Evolutionary conservation across 208 protist genomes (phyloP).

Genomic region (Trypanosoma rangeli): DNA sequence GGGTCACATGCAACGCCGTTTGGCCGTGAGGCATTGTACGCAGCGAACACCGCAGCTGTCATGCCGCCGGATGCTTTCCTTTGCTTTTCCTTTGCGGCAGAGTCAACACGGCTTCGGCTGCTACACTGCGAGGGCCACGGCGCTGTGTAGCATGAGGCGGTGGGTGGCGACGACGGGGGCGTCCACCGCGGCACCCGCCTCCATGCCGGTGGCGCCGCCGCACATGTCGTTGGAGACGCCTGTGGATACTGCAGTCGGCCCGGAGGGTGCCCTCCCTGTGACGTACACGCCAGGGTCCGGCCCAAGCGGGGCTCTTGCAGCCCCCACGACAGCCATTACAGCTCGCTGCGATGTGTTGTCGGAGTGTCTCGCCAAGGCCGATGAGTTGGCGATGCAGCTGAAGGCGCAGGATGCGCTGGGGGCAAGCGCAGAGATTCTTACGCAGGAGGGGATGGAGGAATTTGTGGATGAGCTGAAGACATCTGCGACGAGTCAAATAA

Average conservation of each 20-base stretch:
- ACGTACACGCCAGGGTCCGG: slow-evolving; percentile 75
- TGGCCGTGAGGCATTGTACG: slow-evolving; percentile 1
- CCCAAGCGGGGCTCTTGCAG: slow-evolving; percentile 41
- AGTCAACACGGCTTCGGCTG: background rate
- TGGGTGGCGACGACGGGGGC: slow-evolving; percentile 4
- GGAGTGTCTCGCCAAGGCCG: slow-evolving; percentile 81
- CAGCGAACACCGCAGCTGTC: background rate
- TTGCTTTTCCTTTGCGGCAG: background rate
- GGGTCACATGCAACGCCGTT: slow-evolving; percentile 11
- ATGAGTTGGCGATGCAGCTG: slow-evolving; percentile 77
- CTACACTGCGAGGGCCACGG: background rate
- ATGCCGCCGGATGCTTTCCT: background rate
- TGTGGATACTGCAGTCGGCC: background rate
- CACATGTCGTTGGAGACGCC: background rate
- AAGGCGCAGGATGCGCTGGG: slow-evolving; percentile 74
- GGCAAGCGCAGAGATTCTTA: slow-evolving; percentile 67
- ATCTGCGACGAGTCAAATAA: slow-evolving; percentile 56
- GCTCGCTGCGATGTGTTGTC: slow-evolving; percentile 77
- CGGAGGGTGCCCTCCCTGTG: slow-evolving; percentile 38
- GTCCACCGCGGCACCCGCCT: background rate
- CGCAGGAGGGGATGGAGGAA: slow-evolving; percentile 79
- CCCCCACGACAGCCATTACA: slow-evolving; percentile 70
- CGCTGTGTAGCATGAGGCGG: background rate
- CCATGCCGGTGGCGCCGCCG: background rate
- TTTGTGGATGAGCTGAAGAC: slow-evolving; percentile 78